These are phyloP conservation scores for Fusarium tanahbumbuense DNA, from an alignment of 2,329 filamentous ascomycete species.

Conservation along the genomic window DNA sequence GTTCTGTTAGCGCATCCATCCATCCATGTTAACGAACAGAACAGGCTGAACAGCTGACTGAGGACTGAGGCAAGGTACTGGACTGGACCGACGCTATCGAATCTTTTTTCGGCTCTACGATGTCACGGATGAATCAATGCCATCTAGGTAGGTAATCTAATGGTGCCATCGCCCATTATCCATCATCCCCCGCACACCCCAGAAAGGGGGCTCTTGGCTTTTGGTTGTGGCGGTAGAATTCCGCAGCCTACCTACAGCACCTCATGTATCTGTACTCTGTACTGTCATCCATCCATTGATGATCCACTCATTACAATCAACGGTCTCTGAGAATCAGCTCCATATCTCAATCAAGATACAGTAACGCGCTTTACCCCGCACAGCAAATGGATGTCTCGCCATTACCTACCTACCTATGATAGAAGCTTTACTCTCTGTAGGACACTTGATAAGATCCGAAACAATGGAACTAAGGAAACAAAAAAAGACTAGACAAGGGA, in stretches of 20 bases:
- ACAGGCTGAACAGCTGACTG: not conserved
- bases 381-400: constrained; percentile 15
- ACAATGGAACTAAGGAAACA: not conserved
- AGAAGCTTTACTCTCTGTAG: constrained; percentile 26
- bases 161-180: constrained; percentile 16
- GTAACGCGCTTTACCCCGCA: not conserved
- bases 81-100: constrained; percentile 32
- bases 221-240: constrained; percentile 46
- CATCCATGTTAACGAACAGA: not conserved
- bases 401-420: constrained; percentile 3
- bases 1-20: constrained; percentile 21
- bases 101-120: constrained; percentile 28
- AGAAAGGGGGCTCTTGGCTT: constrained; percentile 46
- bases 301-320: too few relatives aligned
- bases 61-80: not conserved
- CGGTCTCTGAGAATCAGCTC: not conserved
- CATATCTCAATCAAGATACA: not conserved
- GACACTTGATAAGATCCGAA: not conserved
- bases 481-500: too few relatives aligned
- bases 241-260: constrained; percentile 38
- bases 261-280: too few relatives aligned
- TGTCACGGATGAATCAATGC: constrained; percentile 20
- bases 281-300: not conserved
- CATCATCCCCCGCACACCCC: constrained; percentile 24
- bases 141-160: not conserved